These are phyloP conservation scores for Starmerella roubikii DNA, from an alignment of 805 yeast species.

Conservation along the genomic window DNA sequence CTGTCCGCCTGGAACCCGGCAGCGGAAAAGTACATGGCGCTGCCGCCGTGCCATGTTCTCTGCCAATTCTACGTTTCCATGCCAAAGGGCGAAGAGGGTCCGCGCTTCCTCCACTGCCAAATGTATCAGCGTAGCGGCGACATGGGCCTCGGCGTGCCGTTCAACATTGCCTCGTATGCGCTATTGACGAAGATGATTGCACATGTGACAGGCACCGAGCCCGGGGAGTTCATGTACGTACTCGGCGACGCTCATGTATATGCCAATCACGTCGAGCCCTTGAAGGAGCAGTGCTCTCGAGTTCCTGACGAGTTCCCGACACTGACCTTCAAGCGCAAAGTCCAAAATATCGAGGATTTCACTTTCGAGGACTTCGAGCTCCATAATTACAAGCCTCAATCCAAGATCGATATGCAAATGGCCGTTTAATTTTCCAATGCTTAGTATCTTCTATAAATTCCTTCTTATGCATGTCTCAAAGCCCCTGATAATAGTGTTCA, in stretches of 20 bases:
- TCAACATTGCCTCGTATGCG: constrained; percentile 94
- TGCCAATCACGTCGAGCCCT: constrained; percentile 82
- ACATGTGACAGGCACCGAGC: constrained; percentile 83
- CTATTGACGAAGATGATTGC: constrained; percentile 90
- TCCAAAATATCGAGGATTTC: constrained; percentile 72
- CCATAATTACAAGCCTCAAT: constrained; percentile 64
- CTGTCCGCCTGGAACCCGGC: constrained; percentile 98
- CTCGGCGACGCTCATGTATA: constrained; percentile 97
- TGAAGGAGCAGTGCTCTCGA: constrained; percentile 65
- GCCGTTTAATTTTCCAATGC: constrained; percentile 45
- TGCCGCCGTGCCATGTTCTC: constrained; percentile 97
- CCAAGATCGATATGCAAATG: constrained; percentile 88
- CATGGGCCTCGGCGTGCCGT: constrained; percentile 99
- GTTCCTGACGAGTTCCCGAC: constrained; percentile 71
- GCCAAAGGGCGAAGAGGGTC: constrained; percentile 36
- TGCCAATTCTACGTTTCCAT: constrained; percentile 88
- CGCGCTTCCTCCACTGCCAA: constrained; percentile 69
- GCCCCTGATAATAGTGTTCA: constrained; percentile 1
- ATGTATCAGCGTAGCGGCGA: constrained; percentile 97
- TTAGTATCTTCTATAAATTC: background rate
- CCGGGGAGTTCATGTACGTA: constrained; percentile 90
- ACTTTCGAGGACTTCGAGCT: constrained; percentile 78
- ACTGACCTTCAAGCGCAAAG: constrained; percentile 51
- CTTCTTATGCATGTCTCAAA: constrained; percentile 6
- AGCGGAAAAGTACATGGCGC: constrained; percentile 84